Evolutionary conservation across 1,284 basidiomycete genomes (phyloP), one percentile per base, ranked within the genome.

Genomic region (Cutaneotrichosporon cutaneum): DNA sequence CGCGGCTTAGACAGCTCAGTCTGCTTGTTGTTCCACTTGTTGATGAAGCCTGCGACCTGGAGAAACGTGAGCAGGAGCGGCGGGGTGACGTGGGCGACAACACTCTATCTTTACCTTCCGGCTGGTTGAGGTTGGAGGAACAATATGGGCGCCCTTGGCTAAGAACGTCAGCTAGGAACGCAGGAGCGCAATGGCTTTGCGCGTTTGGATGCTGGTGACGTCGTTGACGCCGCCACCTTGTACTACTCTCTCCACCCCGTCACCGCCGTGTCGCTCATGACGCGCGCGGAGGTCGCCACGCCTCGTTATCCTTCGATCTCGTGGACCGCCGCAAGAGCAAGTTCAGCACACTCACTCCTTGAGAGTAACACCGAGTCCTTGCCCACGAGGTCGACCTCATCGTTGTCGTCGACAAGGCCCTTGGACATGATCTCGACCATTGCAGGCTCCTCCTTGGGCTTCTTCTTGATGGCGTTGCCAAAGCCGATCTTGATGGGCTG

Each of bases 21-120:
- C 79, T 94, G 90, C 18, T 93, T 90, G 80, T 88, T 89, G 75
- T 93, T 95, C 93, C 93, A 96, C 72, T 96, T 95, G 72, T 84
- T 88, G 74, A 97, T 95, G 71, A 94, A 93, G 76, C 86, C 90
- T 54, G 85, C 88, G 52, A 87, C 89, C 92, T 94, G 44, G 39
- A 35, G 51, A 35, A 58, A 62, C 57, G 35, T 27, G 54, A 51
- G 51, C 32, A 10, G 36, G 32, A 8, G 44, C 16, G 52, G 14
- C 47, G 52, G 24, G 21, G 7, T 36, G 10, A 16, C 11, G 26
- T 26, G 14, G 26, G 13, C 21, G 50, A 48, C 32, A 50, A 32
- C 45, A 47, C 22, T 42, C 4, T 42, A 45, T 66, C 70, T 82
- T 65, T 74, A 90, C 91, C 88, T 94, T 96, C 83, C 89, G 90